Base-by-base conservation (phyloP, 2,329 filamentous ascomycete species). In the Aspergillus proliferans region DNA sequence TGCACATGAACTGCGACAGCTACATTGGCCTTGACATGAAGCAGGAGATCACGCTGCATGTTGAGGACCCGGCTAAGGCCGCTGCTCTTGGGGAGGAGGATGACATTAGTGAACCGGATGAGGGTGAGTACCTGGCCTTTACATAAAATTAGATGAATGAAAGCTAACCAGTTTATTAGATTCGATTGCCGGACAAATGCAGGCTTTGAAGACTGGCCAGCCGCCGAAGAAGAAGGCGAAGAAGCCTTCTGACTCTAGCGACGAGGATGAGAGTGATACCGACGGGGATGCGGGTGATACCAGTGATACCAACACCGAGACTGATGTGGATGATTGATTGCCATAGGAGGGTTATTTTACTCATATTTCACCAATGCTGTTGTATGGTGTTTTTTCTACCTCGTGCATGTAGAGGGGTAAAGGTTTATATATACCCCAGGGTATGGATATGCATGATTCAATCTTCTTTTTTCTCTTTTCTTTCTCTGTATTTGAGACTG, bases 51-150 rank as follows among this genome's bases (percentile, higher is more conserved):
- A 90, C 87, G 1, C 78, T 98, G 47, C 81, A 86, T 24, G 89
- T 98, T 7, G 90, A 95, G 63, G 91, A 97, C 61, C 85, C 88
- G 30, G 87, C 82, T 70, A 93, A 92, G 73, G 91, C 88, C 4
- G 85, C 82, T 18, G 81, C 86, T 58, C 84, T 95, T 64, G 81
- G 82, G 46, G 87, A 84, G 43, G 90, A 96, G 58, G 93, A 95
- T 61, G 93, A 98, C 51, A 98, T 98, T 58, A 95, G 88, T 66
- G 93, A 98, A 69, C 93, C 94, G 33, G 93, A 97, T 55, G 93
- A 98, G 77, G 93, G 93, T 95, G 79, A 76, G 85, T 76, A 45
- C 14, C 39, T 42, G 34, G 21, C 22, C 38, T 44, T 47, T 24
- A 48, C 45, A 18, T 24, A 43, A 43, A 46, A 24, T 38, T 49